Evolutionary conservation across 192 early-diverging fungal species (phyloP), one percentile per base, ranked within the genome.

Genomic region (Podila minutissima): DNA sequence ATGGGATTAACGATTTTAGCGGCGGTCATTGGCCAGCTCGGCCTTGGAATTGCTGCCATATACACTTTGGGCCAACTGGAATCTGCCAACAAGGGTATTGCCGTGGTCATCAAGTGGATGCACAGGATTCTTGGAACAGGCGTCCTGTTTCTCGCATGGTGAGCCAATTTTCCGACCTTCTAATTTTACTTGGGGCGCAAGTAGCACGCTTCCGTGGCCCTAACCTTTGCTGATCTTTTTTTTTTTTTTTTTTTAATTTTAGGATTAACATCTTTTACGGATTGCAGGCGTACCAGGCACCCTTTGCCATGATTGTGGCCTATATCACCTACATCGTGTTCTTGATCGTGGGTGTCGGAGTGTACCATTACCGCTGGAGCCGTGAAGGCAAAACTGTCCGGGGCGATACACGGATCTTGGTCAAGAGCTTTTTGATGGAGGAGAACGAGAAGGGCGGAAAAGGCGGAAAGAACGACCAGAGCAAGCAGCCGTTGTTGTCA

Each of bases 1-100:
- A 32, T 71, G 12, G 72, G 72, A 5, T 31, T 74, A 24, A 28
- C 67, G 8, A 37, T 74, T 24, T 70, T 55, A 26, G 19, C 28
- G 2, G 17, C 67, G 1, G 32, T 57, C n/a, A 69, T 74, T 60
- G 33, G 66, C 20, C 38, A 74, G 48, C 20, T 74, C 13, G 67
- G 50, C 0, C 22, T 74, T 17, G 72, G 72, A 22, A 28, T 74
- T 19, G 22, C 53, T 5, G n/a, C 72, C 22, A 53, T 53, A 5
- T 71, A 62, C 46, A 50, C 59, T 0, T 50, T 62, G 57, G 46
- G 12, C 29, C 22, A n/a, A 1, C 13, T 71, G 1, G 38, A 57
- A n/a, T 71, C 69, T 9, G 69, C 62, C 2, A 71, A 71, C 41
- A n/a, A 71, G 19, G 69, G 69, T 0, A 50, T 57, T 20, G 59